These are phyloP conservation scores for Agarophyton chilense DNA, from an alignment of 23 red algal genomes.

Conservation along the genomic window DNA sequence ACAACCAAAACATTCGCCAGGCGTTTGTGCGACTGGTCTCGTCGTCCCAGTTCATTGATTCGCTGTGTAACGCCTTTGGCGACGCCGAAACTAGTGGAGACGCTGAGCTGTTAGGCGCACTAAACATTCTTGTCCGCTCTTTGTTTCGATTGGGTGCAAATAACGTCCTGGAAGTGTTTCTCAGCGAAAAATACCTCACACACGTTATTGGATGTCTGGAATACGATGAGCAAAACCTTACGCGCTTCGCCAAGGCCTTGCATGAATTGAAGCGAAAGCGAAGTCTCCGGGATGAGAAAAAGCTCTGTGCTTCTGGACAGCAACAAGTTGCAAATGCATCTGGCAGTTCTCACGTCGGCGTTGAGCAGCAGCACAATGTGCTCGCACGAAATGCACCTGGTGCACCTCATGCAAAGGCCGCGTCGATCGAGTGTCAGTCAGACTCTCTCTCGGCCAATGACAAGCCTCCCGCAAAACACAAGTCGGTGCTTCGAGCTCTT, in stretches of 20 bases:
- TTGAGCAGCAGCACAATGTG: background rate
- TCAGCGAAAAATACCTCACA: conserved; percentile 26
- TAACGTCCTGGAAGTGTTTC: conserved; percentile 44
- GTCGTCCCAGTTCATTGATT: conserved; percentile 4
- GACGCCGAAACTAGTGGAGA: conserved; percentile 23
- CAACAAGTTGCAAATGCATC: background rate
- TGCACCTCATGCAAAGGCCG: background rate
- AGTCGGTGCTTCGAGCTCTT: background rate
- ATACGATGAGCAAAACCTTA: conserved; percentile 32
- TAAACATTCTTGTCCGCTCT: conserved; percentile 41
- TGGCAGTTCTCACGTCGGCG: background rate
- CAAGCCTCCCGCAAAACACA: background rate
- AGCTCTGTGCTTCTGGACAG: background rate
- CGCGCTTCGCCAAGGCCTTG: background rate
- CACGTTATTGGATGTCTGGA: conserved; percentile 44
- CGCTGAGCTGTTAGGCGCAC: conserved; percentile 26
- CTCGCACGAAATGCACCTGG: background rate
- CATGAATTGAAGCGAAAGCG: background rate
- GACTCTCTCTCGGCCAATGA: background rate
- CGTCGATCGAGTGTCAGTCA: background rate
- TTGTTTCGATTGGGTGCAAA: conserved; percentile 29
- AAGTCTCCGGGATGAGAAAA: background rate
- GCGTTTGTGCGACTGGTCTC: conserved; percentile 16
- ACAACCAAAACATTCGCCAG: conserved; percentile 3
- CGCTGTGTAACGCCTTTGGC: conserved; percentile 24